Percentiles rank a stretch among this genome's conserved stretches.
Evolutionary conservation across 805 yeast genomes (phyloP).

Genomic region (Cyberlindnera euphorbiiphila): DNA sequence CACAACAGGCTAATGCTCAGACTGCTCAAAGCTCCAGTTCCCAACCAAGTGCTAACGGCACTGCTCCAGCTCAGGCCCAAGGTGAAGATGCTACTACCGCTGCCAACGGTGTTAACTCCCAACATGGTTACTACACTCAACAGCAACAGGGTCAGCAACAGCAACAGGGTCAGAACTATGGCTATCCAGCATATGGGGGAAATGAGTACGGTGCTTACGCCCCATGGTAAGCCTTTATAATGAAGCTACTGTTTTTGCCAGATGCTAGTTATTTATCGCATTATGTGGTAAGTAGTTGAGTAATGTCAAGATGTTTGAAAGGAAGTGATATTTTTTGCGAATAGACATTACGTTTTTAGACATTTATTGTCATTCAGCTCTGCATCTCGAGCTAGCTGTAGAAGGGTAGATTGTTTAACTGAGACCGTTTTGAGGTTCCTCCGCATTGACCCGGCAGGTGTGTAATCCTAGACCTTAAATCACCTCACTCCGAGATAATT

Average conservation of each 20-base stretch:
- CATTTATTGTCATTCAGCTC: too few species aligned
- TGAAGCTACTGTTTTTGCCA: background rate
- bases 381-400: too few species aligned
- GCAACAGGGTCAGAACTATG: constrained; percentile 21
- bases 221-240: background rate
- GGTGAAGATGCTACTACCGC: constrained; percentile 19
- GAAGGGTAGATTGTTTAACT: too few species aligned
- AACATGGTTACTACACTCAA: constrained; percentile 27
- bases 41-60: too few species aligned
- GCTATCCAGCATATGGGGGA: constrained; percentile 18
- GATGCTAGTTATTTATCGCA: background rate
- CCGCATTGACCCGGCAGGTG: too few species aligned
- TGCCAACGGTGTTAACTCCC: constrained; percentile 19
- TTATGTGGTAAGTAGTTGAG: constrained; percentile 2
- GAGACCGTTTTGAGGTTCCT: too few species aligned
- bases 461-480: too few species aligned
- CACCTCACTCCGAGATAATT: too few species aligned
- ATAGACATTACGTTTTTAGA: background rate
- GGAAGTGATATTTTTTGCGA: background rate
- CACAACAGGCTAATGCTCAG: constrained; percentile 10
- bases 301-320: constrained; percentile 5
- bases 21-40: constrained; percentile 11
- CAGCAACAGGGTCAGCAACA: constrained; percentile 22
- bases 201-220: constrained; percentile 17
- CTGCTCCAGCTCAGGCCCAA: constrained; percentile 13